These are phyloP conservation scores for Dioscorea alata DNA, from an alignment of 106 monocot genomes.

Conservation along the genomic window DNA sequence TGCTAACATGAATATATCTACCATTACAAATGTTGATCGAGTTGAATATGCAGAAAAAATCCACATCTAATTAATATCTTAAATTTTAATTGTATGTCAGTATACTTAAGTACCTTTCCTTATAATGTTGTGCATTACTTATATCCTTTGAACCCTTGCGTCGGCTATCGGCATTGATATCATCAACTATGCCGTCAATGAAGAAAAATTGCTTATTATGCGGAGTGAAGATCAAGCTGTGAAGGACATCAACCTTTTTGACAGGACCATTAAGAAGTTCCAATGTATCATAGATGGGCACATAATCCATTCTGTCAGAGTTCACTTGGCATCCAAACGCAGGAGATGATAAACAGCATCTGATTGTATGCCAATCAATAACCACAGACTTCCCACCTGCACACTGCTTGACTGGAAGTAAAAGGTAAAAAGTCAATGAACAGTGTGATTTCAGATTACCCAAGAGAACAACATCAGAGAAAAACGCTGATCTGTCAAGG, in stretches of 20 bases:
- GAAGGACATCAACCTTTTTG: conserved; percentile 41
- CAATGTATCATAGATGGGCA: conserved; percentile 28
- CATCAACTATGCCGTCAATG: conserved; percentile 64
- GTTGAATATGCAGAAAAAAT: too few species aligned
- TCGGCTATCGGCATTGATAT: conserved; percentile 45
- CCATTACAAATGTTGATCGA: too few species aligned
- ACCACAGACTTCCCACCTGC: conserved; percentile 14
- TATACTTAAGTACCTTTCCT: conserved; percentile 23
- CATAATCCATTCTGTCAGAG: conserved; percentile 10
- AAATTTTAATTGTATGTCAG: too few species aligned
- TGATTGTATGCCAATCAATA: conserved; percentile 77
- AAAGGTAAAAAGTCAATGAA: conserved; percentile 55
- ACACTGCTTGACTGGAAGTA: conserved; percentile 62
- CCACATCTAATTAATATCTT: too few species aligned
- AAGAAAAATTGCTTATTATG: conserved; percentile 72
- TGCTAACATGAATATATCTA: too few species aligned
- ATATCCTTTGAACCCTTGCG: conserved; percentile 5
- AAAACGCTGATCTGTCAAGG: conserved; percentile 68
- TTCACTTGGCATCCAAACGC: conserved; percentile 28
- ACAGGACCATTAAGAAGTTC: conserved; percentile 50
- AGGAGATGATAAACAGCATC: conserved; percentile 71
- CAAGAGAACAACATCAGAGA: conserved; percentile 39
- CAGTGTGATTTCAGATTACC: conserved; percentile 14
- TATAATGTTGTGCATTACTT: conserved; percentile 57
- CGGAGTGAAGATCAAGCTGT: conserved; percentile 69